Evolutionary conservation across 331 rosid genomes (phyloP), one percentile per base, ranked within the genome.

Genomic region (Spiraea crenata): DNA sequence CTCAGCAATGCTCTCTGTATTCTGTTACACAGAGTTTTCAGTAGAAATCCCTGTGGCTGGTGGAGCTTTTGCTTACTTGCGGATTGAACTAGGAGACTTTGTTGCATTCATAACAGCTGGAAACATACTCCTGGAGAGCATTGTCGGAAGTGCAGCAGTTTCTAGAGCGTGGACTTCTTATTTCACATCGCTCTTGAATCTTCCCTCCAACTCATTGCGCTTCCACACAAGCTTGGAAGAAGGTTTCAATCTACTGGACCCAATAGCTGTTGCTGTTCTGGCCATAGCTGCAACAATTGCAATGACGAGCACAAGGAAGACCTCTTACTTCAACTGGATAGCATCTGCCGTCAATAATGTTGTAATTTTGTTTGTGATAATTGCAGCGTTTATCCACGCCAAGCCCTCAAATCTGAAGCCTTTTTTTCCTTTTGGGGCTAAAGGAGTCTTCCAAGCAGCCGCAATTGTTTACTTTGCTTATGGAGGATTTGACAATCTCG

Each of bases 21-120:
- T 92, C 40, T 87, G 98, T 74, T 89, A 89, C 84, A 86, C 96
- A 0, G 98, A 92, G 50, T 89, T 92, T 70, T 96, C 96, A 0
- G 82, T 89, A 0, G 98, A 89, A 69, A 84, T 92, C 39, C 98
- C 96, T 0, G 96, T 79, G 1, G 97, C 95, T 2, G 97, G 97
- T 20, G 96, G 96, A 4, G 89, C 96, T 6, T 91, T 91, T 73
- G 89, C 97, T 41, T 91, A 91, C 55, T 67, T 90, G 6, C 82
- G 90, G 75, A 79, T 90, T 63, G 95, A 88, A 40, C 73, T 90
- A 34, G 97, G 95, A 7, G 97, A 88, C 57, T 90, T 90, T 65
- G 86, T 71, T 48, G 97, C 95, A 15, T 90, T 88, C 71, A 74
- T 90, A 56, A 72, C 97, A 39, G 97, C 97, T 2, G 97, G 85